These are phyloP conservation scores for Amorphotheca resinae DNA, from an alignment of 495 filamentous ascomycete genomes.

Conservation along the genomic window DNA sequence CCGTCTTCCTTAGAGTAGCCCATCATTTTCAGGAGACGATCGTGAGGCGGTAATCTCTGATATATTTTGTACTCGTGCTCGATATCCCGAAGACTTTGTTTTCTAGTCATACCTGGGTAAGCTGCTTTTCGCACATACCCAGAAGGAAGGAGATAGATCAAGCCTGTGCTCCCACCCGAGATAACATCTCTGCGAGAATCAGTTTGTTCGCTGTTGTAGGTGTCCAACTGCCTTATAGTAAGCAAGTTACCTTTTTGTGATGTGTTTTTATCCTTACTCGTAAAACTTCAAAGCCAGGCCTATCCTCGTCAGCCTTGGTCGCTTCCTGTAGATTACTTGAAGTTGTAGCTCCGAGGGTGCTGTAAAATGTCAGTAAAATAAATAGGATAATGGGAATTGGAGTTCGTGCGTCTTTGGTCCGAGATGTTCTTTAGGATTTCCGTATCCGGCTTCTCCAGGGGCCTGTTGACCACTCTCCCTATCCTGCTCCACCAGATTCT, in stretches of 20 bases:
- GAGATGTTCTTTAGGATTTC: too few species aligned
- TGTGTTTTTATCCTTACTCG: background rate
- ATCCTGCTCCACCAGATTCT: too few species aligned
- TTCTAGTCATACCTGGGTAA: slow-evolving; percentile 3
- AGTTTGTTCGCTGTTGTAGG: background rate
- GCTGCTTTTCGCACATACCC: slow-evolving; percentile 1
- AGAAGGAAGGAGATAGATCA: slow-evolving; percentile 1
- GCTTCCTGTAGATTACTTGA: background rate
- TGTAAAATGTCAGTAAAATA: background rate
- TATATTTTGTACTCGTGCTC: slow-evolving; percentile 24
- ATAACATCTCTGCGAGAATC: slow-evolving; percentile 1
- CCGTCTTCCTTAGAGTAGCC: slow-evolving; percentile 18
- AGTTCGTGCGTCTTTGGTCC: too few species aligned
- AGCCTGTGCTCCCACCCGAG: slow-evolving; percentile 1
- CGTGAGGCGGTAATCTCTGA: slow-evolving; percentile 15
- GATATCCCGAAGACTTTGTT: slow-evolving; percentile 15
- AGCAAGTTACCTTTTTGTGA: background rate
- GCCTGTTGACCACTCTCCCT: too few species aligned
- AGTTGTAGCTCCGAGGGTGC: background rate
- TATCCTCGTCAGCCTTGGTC: background rate
- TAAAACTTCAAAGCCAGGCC: background rate
- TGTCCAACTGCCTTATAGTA: background rate
- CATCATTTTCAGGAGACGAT: slow-evolving; percentile 19
- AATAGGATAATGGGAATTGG: too few species aligned
- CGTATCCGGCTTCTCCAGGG: too few species aligned